Conservation (phyloP, 805 yeast species). For the Debaryomyces maramus region DNA sequence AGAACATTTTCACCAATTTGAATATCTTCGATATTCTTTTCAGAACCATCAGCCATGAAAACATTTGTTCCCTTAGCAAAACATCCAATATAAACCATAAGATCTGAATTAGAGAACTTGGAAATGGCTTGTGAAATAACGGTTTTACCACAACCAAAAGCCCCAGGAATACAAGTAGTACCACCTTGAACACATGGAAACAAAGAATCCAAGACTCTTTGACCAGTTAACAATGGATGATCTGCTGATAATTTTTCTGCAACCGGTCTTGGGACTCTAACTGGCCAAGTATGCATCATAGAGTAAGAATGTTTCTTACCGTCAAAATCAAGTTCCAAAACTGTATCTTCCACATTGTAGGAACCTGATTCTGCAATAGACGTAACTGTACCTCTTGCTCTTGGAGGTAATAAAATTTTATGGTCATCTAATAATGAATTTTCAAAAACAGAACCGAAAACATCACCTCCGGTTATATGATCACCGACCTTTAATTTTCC, state of each 20-base stretch:
- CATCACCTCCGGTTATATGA: slow-evolving; percentile 98
- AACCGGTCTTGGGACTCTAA: slow-evolving; percentile 98
- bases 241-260: slow-evolving; percentile 92
- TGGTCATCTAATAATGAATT: slow-evolving; percentile 91
- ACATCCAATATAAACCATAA: slow-evolving; percentile 87
- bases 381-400: slow-evolving; percentile 96
- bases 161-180: slow-evolving; percentile 99
- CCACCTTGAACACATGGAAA: slow-evolving; percentile 99
- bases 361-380: slow-evolving; percentile 87
- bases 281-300: slow-evolving; percentile 99
- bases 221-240: slow-evolving; percentile 95
- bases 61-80: slow-evolving; percentile 34
- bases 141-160: slow-evolving; percentile 99
- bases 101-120: slow-evolving; percentile 95
- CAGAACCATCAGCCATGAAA: slow-evolving; percentile 44
- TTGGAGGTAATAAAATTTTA: slow-evolving; percentile 93
- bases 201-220: slow-evolving; percentile 95
- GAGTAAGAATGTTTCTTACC: slow-evolving; percentile 79
- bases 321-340: slow-evolving; percentile 92
- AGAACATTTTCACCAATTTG: slow-evolving; percentile 39
- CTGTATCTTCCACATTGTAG: slow-evolving; percentile 84
- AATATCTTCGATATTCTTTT: slow-evolving; percentile 32
- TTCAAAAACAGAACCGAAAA: slow-evolving; percentile 90
- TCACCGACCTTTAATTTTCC: slow-evolving; percentile 83
- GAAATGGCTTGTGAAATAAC: slow-evolving; percentile 97